phyloP scores from a whole-genome alignment of 345 rosid species.

The Dimocarpus longan region DNA sequence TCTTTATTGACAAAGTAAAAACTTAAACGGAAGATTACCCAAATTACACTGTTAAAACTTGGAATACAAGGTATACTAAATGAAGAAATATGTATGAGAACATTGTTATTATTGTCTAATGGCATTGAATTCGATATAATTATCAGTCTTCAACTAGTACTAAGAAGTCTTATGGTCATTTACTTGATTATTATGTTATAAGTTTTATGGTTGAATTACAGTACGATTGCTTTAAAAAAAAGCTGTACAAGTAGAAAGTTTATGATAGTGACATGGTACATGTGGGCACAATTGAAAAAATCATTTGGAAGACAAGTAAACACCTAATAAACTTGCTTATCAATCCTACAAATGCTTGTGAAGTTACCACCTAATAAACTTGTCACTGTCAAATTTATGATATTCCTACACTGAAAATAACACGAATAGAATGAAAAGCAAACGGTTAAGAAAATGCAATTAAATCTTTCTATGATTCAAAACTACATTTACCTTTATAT shows the following conservation, averaged over 20 bases:
- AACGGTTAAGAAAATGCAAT: neutral
- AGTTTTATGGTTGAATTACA: neutral
- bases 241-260: neutral
- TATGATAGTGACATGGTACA: constrained; percentile 21
- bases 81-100: neutral
- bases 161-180: neutral
- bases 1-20: no score
- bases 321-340: neutral
- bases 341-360: neutral
- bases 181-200: neutral
- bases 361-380: no score
- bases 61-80: no score
- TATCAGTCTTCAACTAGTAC: neutral
- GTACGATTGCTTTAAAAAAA: neutral
- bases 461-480: neutral
- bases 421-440: no score
- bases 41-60: no score
- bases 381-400: no score
- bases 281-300: neutral
- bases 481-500: no score
- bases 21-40: no score
- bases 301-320: neutral
- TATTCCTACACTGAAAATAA: no score
- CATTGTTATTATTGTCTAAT: neutral
- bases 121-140: neutral